Conservation (phyloP, 306 rosid genomes). For the Dryas alaskensis region DNA sequence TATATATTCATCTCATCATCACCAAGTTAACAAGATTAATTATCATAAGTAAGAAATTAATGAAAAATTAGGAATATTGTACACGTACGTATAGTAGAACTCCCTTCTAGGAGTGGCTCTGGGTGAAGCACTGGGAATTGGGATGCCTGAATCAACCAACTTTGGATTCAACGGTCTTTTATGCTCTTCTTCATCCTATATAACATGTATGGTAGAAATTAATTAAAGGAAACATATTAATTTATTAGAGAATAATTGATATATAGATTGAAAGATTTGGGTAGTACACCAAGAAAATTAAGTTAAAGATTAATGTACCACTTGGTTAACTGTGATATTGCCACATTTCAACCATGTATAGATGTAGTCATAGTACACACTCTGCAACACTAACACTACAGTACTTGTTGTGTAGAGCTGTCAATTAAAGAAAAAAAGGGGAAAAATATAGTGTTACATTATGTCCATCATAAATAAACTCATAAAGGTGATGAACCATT, state of each 20-base stretch:
- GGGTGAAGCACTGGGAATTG: constrained; percentile 46
- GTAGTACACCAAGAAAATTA: too few species aligned
- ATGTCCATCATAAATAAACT: not conserved
- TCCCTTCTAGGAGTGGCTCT: constrained; percentile 53
- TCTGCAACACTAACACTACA: constrained; percentile 66
- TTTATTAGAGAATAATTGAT: not conserved
- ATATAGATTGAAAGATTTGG: not conserved
- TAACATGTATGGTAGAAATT: not conserved
- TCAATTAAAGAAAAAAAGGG: not conserved
- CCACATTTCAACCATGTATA: constrained; percentile 39
- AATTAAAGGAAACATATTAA: not conserved
- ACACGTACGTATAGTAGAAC: constrained; percentile 57
- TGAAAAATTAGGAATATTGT: not conserved
- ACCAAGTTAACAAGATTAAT: not conserved
- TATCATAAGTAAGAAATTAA: not conserved
- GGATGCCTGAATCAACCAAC: constrained; percentile 36
- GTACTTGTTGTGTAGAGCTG: constrained; percentile 84
- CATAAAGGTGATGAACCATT: not conserved
- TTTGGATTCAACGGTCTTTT: constrained; percentile 51
- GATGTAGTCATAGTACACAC: constrained; percentile 66
- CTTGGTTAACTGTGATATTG: constrained; percentile 18
- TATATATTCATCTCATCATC: too few species aligned
- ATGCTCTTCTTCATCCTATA: constrained; percentile 47
- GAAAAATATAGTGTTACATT: not conserved
- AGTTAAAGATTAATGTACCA: constrained; percentile 30